Evolutionary conservation across 768 basidiomycete species (phyloP).

Genomic region (Daedaleopsis nitida): DNA sequence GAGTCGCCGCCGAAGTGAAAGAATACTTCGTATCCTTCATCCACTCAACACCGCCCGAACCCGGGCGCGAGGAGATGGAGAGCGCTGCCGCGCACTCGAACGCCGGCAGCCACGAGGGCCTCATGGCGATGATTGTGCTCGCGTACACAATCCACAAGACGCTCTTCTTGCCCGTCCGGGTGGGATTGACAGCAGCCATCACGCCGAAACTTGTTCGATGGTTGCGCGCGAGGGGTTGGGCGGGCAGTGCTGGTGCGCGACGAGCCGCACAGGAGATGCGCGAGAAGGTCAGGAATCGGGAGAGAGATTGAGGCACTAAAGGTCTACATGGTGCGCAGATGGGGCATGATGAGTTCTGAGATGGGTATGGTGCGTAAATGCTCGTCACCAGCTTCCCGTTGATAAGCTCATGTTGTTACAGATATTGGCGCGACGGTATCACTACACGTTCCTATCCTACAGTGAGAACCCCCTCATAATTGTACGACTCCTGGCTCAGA

Average conservation of each 20-base stretch:
- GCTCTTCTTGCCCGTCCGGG: conserved; percentile 81
- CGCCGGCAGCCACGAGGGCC: conserved; percentile 60
- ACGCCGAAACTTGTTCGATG: conserved; percentile 88
- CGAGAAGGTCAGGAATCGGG: conserved; percentile 36
- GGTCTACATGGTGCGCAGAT: conserved; percentile 17
- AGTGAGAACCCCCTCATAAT: conserved; percentile 4
- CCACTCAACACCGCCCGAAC: conserved; percentile 58
- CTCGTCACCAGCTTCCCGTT: background rate
- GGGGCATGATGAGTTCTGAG: background rate
- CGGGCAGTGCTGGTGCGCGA: conserved; percentile 66
- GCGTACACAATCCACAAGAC: conserved; percentile 98
- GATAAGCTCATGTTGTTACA: background rate
- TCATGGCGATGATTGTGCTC: conserved; percentile 90
- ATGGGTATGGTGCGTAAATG: conserved; percentile 3
- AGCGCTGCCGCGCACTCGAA: conserved; percentile 32
- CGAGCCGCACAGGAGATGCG: conserved; percentile 55
- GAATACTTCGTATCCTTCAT: conserved; percentile 46
- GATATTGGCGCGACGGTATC: background rate
- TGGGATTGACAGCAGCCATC: conserved; percentile 84
- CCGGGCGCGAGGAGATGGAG: conserved; percentile 68
- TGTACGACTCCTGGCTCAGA: conserved; percentile 8
- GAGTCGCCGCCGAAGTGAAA: conserved; percentile 61
- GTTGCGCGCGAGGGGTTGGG: conserved; percentile 83
- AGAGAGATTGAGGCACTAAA: conserved; percentile 37
- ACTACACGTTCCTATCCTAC: conserved; percentile 7